These are phyloP conservation scores for Metschnikowia anglica DNA, from an alignment of 805 yeast genomes.

Conservation along the genomic window DNA sequence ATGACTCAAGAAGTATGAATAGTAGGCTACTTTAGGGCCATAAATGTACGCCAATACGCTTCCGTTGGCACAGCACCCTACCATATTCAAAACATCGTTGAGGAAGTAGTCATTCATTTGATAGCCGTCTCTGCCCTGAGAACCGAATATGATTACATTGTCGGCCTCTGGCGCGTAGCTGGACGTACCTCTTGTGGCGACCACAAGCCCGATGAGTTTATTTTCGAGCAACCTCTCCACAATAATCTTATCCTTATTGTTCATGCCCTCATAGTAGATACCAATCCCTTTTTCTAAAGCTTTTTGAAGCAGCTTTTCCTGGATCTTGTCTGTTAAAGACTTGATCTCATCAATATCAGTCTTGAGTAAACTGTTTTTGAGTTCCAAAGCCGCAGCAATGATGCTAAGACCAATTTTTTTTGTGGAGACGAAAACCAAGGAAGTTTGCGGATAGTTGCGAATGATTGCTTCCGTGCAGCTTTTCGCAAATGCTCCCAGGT, in stretches of 20 bases:
- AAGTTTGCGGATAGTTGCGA: background rate
- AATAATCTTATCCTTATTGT: slow-evolving; percentile 47
- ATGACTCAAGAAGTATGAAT: slow-evolving; percentile 66
- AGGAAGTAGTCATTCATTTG: slow-evolving; percentile 55
- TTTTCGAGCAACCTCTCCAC: slow-evolving; percentile 52
- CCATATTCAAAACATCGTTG: slow-evolving; percentile 64
- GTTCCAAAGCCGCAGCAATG: slow-evolving; percentile 7
- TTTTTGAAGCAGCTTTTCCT: slow-evolving; percentile 10
- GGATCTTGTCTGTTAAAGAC: slow-evolving; percentile 2
- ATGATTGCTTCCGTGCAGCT: slow-evolving; percentile 7
- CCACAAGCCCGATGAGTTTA: slow-evolving; percentile 54
- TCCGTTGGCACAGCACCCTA: slow-evolving; percentile 39
- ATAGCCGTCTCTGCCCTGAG: slow-evolving; percentile 58
- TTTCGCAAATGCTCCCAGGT: background rate
- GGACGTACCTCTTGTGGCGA: slow-evolving; percentile 62
- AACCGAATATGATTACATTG: slow-evolving; percentile 64
- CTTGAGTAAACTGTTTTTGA: slow-evolving; percentile 3
- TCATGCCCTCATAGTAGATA: slow-evolving; percentile 57
- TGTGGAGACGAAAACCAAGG: slow-evolving; percentile 54
- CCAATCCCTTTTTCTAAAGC: slow-evolving; percentile 59
- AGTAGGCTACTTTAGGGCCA: slow-evolving; percentile 55
- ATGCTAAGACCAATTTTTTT: slow-evolving; percentile 30
- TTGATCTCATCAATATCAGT: slow-evolving; percentile 2
- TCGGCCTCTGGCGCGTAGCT: slow-evolving; percentile 50
- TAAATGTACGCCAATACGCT: slow-evolving; percentile 58